Evolutionary conservation across 768 basidiomycete species (phyloP).

Genomic region (Pulveroboletus sp.): DNA sequence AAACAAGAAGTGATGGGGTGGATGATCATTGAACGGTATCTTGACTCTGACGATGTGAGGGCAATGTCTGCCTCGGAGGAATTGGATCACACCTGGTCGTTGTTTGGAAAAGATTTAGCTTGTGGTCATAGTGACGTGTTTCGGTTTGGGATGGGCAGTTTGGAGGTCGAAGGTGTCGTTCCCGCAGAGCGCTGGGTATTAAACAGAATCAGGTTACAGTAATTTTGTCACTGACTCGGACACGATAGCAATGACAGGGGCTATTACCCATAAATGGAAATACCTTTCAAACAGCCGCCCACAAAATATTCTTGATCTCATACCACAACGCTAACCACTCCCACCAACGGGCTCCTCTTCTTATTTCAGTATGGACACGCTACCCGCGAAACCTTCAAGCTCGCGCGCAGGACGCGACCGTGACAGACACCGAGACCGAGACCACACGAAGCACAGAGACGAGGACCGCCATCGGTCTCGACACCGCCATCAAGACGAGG

Average conservation of each 20-base stretch:
- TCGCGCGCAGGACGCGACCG: slow-evolving; percentile 15
- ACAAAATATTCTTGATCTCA: background rate
- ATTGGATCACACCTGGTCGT: background rate
- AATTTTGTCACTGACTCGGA: too few relatives aligned
- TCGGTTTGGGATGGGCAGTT: slow-evolving; percentile 4
- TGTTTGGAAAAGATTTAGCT: slow-evolving; percentile 17
- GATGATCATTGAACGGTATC: slow-evolving; percentile 10
- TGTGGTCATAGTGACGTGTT: slow-evolving; percentile 6
- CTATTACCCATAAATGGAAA: background rate
- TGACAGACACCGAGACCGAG: slow-evolving; percentile 17
- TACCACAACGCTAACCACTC: background rate
- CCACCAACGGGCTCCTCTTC: background rate
- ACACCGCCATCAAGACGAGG: slow-evolving; percentile 6
- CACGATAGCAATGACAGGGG: background rate
- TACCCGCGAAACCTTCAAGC: slow-evolving; percentile 18
- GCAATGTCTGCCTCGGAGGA: background rate
- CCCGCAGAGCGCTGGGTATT: slow-evolving; percentile 10
- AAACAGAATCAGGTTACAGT: slow-evolving; percentile 4
- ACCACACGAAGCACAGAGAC: slow-evolving; percentile 7
- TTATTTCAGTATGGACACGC: slow-evolving; percentile 12
- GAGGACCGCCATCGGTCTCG: slow-evolving; percentile 7
- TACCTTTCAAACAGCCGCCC: slow-evolving; percentile 21
- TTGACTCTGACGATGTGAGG: background rate
- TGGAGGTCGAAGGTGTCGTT: background rate
- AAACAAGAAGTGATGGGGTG: slow-evolving; percentile 7